These are phyloP conservation scores for Aspergillus texensis DNA, from an alignment of 2,329 filamentous ascomycete genomes.

Conservation along the genomic window DNA sequence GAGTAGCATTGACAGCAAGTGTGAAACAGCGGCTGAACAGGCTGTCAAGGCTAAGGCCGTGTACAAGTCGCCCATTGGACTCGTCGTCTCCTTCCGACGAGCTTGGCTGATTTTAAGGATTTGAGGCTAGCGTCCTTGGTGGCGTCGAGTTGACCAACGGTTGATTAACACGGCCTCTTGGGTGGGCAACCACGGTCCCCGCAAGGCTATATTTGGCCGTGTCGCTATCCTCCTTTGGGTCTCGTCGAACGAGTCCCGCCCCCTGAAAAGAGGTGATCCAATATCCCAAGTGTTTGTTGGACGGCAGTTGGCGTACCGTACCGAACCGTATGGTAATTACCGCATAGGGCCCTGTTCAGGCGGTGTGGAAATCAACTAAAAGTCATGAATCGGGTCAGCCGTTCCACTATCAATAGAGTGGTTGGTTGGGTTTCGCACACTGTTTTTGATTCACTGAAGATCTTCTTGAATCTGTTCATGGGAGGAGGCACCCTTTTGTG, in stretches of 20 bases:
- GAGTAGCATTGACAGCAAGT: constrained; percentile 5
- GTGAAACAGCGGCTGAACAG: constrained; percentile 16
- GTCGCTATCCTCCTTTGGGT: constrained; percentile 8
- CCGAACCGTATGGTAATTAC: not conserved
- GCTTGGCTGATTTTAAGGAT: constrained; percentile 23
- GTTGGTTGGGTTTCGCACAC: not conserved
- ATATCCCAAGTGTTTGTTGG: not conserved
- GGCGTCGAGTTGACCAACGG: constrained; percentile 21
- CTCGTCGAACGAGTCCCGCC: constrained; percentile 18
- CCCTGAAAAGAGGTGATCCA: constrained; percentile 20
- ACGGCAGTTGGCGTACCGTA: not conserved
- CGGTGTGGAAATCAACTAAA: not conserved
- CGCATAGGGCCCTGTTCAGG: not conserved
- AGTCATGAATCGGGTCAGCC: not conserved
- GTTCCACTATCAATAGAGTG: not conserved
- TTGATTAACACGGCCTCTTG: constrained; percentile 19
- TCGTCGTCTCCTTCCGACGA: not conserved
- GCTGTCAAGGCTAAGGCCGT: not conserved
- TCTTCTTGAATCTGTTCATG: not conserved
- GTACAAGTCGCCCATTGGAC: constrained; percentile 8
- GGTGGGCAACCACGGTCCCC: constrained; percentile 7
- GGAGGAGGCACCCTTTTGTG: not conserved
- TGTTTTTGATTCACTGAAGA: not conserved
- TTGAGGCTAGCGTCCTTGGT: constrained; percentile 17
- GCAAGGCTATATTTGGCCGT: constrained; percentile 27